Percentiles rank a stretch among this genome's conserved stretches.
These are phyloP conservation scores for Hura crepitans DNA, from an alignment of 441 rosid genomes.

Conservation along the genomic window DNA sequence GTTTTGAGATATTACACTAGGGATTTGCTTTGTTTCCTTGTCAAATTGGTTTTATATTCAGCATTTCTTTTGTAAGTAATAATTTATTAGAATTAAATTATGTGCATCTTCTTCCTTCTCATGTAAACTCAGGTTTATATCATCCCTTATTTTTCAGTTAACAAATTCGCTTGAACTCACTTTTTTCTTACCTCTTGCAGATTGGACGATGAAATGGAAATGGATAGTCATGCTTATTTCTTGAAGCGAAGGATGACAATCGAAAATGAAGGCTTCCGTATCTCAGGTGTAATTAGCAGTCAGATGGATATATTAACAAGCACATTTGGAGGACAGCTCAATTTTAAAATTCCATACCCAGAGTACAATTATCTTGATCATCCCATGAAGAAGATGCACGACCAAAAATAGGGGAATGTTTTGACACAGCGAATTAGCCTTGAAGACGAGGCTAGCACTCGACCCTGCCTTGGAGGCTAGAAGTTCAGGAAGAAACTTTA, in stretches of 20 bases:
- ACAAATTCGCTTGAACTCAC: too few relatives aligned
- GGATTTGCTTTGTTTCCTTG: background rate
- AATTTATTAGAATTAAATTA: background rate
- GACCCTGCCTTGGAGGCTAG: too few relatives aligned
- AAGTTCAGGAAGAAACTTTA: too few relatives aligned
- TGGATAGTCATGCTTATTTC: slow-evolving; percentile 38
- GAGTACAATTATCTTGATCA: slow-evolving; percentile 25
- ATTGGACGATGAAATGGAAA: slow-evolving; percentile 39
- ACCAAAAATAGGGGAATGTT: slow-evolving; percentile 16
- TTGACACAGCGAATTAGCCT: too few relatives aligned
- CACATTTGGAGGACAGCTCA: slow-evolving; percentile 33
- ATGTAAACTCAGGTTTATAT: background rate
- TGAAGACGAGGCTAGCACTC: too few relatives aligned
- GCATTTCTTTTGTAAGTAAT: background rate
- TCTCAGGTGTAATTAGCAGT: slow-evolving; percentile 52
- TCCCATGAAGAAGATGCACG: slow-evolving; percentile 19
- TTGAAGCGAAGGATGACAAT: slow-evolving; percentile 32
- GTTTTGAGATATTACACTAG: background rate
- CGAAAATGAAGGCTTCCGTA: slow-evolving; percentile 35
- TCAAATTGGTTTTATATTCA: background rate
- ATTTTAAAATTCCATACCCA: slow-evolving; percentile 70
- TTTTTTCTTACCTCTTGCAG: slow-evolving; percentile 42
- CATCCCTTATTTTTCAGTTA: background rate
- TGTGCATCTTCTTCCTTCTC: background rate
- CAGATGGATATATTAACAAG: slow-evolving; percentile 63